Conservation (phyloP, 129 eudicot species). For the Chrysanthemum lavandulifolium region DNA sequence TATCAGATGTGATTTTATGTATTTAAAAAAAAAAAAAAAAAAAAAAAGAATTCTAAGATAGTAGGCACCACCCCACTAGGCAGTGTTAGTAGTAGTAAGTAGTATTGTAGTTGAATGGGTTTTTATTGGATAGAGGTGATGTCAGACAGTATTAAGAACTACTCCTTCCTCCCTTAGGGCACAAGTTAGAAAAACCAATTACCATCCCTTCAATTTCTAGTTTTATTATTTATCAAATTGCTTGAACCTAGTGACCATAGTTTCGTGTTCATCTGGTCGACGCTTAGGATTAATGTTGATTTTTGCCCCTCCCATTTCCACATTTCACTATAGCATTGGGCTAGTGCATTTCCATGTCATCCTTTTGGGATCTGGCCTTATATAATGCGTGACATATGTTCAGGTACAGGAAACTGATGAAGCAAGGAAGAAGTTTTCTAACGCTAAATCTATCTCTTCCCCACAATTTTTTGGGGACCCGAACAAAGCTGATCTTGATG, state of each 20-base stretch:
- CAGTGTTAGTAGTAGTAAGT: no score
- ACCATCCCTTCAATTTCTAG: not conserved
- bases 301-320: no score
- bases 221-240: not conserved
- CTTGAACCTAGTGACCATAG: not conserved
- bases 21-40: no score
- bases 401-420: conserved; percentile 95
- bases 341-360: not conserved
- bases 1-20: no score
- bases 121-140: no score
- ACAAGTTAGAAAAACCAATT: no score
- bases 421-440: conserved; percentile 97
- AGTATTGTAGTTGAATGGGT: no score
- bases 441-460: conserved; percentile 95
- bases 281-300: no score
- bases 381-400: not conserved
- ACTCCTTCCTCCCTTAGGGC: no score
- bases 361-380: not conserved
- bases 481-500: conserved; percentile 53
- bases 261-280: not conserved
- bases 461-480: conserved; percentile 92
- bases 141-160: no score
- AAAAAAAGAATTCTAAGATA: no score
- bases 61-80: no score
- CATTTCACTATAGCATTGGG: not conserved